Evolutionary conservation across 1,284 basidiomycete species (phyloP), one percentile per base, ranked within the genome.

Genomic region (Cryptococcus sp.): DNA sequence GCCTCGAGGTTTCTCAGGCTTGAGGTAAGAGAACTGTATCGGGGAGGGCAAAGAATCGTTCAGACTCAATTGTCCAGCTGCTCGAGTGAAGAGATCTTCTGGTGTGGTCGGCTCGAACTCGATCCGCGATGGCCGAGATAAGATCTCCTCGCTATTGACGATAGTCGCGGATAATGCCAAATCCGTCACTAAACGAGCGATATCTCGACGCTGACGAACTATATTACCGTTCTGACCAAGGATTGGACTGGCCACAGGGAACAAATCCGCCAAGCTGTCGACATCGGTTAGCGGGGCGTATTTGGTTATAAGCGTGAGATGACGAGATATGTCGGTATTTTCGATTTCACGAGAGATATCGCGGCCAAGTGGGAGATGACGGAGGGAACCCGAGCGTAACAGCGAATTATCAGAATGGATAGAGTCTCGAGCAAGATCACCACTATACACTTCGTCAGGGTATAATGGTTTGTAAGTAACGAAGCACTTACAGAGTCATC

Each of bases 81-180:
- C 67, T 23, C 59, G 55, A 3, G 65, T 64, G 35, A 73, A 64
- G 3, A 66, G 23, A 4, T 70, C 68, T 30, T 70, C 70, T 1
- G 61, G 58, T 2, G 38, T 10, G n/a, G 38, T 41, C 2, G n/a
- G 10, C 10, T 41, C 38, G 38, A 10, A 10, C 38, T 10, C 38
- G 10, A n/a, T 10, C 10, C n/a, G 10, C 1, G 10, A 10, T 7
- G 33, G 47, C 4, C n/a, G 48, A 30, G 13, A 4, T 10, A 23
- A n/a, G 31, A 58, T 23, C 36, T 53, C 45, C 35, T 67, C 64
- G 3, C 64, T 58, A 11, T 57, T 53, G 1, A 65, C 11, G 11
- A 68, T 54, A 6, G 41, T 48, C 0, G 35, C 37, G 1, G 65
- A 63, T 3, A 71, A 52, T 10, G 50, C 54, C 2, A 71, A 54